Base-by-base conservation (phyloP, 164 flowering plant species). In the Magnolia officinalis region DNA sequence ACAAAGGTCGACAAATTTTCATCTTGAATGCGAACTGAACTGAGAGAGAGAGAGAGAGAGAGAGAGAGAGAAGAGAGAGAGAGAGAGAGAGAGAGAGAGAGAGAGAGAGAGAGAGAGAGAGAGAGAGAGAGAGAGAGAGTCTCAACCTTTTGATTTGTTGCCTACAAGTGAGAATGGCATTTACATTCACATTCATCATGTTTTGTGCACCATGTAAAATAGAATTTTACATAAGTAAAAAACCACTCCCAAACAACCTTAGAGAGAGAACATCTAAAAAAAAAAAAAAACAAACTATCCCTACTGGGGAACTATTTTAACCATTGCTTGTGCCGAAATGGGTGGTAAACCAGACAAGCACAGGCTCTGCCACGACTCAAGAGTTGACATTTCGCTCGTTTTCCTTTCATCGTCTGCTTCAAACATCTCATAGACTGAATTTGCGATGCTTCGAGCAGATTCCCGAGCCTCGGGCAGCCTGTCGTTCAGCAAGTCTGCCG, bases 381-480 rank as follows among this genome's bases (percentile, higher is more conserved):
- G 50, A 11, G 70, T 50, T 9, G 78, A 69, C 24, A 68, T 13
- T 23, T 63, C 86, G 1, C 55, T 29, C n/a, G 81, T 73, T 75
- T 90, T 86, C 26, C 80, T 67, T 8, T 89, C 96, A 75, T 88
- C 89, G n/a, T 83, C 78, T 19, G 80, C 82, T 1, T 78, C 79
- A 11, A 84, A 76, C 6, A 82, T 87, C 72, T 81, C 77, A 61
- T 83, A 84, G 6, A 90, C 52, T 0, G 87, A 83, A 11, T 78
- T 70, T n/a, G 85, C 82, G 1, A 84, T 88, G 50, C 88, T 82
- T 72, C 99, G 78, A 59, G 98, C 97, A 5, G 97, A 94, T 74
- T 92, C 97, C 75, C 98, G 86, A 9, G 98, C 98, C 82, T 91
- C 98, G 0, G 98, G 98, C 61, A 95, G 87, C 65, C 91, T 85